Evolutionary conservation across 768 basidiomycete genomes (phyloP).

Genomic region (Podaxis mareebaensis): DNA sequence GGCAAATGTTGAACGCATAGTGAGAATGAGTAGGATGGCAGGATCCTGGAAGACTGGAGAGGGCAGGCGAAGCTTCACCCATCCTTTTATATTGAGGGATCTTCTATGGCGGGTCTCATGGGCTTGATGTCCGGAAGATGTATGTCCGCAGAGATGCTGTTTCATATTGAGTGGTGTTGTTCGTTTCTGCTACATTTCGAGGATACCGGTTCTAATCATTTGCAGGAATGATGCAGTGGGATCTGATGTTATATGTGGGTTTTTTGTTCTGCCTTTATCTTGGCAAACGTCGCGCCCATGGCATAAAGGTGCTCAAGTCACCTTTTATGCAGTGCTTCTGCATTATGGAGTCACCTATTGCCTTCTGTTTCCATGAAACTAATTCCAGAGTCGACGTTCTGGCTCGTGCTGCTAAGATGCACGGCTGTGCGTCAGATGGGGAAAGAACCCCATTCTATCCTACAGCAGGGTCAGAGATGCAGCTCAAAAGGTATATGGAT

Average conservation of each 20-base stretch:
- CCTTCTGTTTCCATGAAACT: constrained; percentile 4
- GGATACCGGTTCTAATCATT: constrained; percentile 5
- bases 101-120: not conserved
- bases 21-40: not conserved
- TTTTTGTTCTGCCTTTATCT: not conserved
- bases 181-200: not conserved
- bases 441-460: not conserved
- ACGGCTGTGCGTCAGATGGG: not conserved
- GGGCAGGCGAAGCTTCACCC: not conserved
- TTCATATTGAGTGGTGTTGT: constrained; percentile 1
- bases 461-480: not conserved
- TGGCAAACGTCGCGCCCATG: not conserved
- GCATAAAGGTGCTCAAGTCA: not conserved
- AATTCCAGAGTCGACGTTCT: constrained; percentile 4
- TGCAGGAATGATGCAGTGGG: constrained; percentile 3
- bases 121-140: constrained; percentile 3
- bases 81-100: constrained; percentile 1
- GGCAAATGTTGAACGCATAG: constrained; percentile 5
- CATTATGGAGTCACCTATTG: not conserved
- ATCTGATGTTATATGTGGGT: constrained; percentile 2
- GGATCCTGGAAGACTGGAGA: too few species aligned
- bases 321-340: not conserved
- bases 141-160: not conserved
- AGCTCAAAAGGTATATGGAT: not conserved
- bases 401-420: not conserved